These are phyloP conservation scores for Penicillium sp. DNA, from an alignment of 2,329 filamentous ascomycete species.

Conservation along the genomic window DNA sequence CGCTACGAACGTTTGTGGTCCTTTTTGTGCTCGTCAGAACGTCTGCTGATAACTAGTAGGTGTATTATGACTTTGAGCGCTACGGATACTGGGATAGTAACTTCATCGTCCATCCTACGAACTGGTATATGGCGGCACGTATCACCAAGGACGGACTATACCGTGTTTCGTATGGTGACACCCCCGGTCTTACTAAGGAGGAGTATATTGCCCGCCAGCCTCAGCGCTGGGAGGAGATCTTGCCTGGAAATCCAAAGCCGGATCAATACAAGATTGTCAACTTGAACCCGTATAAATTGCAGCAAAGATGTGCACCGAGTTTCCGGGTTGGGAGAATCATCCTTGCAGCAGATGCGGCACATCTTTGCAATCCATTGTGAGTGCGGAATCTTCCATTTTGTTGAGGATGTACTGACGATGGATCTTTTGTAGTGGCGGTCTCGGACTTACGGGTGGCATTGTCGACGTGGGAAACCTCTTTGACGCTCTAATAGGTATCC, in stretches of 20 bases:
- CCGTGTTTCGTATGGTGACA: conserved; percentile 60
- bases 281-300: conserved; percentile 57
- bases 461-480: conserved; percentile 59
- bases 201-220: conserved; percentile 52
- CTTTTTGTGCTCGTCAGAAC: neutral
- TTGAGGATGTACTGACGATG: neutral
- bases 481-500: conserved; percentile 51
- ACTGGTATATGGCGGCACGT: conserved; percentile 59
- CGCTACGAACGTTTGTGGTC: conserved; percentile 53
- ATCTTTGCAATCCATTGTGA: conserved; percentile 52
- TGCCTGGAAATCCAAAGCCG: conserved; percentile 57
- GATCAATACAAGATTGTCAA: conserved; percentile 53
- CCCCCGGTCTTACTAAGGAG: conserved; percentile 48
- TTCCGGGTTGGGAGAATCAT: conserved; percentile 56
- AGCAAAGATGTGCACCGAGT: conserved; percentile 55
- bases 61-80: conserved; percentile 57
- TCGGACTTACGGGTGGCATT: conserved; percentile 60
- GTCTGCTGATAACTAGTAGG: conserved; percentile 34
- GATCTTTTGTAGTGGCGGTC: conserved; percentile 45
- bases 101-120: conserved; percentile 57
- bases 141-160: conserved; percentile 57
- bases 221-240: conserved; percentile 52
- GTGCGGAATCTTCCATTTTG: conserved; percentile 7
- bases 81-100: conserved; percentile 36
- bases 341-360: conserved; percentile 58